Evolutionary conservation across 1,284 basidiomycete species (phyloP).

Genomic region (Rhodotorula sp.): DNA sequence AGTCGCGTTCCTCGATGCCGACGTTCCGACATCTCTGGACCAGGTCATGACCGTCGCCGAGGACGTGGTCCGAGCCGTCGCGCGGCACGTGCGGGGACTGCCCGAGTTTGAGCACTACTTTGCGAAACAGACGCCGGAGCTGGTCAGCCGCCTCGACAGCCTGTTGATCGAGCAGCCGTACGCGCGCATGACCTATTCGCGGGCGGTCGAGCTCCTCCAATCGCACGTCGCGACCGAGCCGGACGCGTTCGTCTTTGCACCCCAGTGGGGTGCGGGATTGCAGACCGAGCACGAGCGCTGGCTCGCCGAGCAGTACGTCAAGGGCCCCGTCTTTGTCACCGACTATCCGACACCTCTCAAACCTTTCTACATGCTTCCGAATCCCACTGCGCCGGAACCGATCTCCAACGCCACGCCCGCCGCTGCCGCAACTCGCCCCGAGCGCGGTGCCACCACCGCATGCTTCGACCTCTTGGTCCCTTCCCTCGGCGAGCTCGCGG

Average conservation of each 20-base stretch:
- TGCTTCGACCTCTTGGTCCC: slow-evolving; percentile 95
- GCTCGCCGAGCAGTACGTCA: slow-evolving; percentile 63
- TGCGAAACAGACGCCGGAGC: neutral
- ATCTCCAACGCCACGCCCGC: slow-evolving; percentile 20
- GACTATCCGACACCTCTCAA: slow-evolving; percentile 81
- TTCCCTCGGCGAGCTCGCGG: slow-evolving; percentile 80
- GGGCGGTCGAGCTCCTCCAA: slow-evolving; percentile 66
- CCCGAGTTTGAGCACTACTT: slow-evolving; percentile 12
- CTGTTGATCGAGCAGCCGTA: slow-evolving; percentile 15
- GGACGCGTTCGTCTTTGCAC: slow-evolving; percentile 52
- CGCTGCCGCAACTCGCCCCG: too few relatives aligned
- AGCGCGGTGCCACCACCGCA: slow-evolving; percentile 61
- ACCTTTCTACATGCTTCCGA: slow-evolving; percentile 92
- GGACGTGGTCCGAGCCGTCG: slow-evolving; percentile 56
- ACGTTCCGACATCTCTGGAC: slow-evolving; percentile 42
- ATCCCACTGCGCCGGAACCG: slow-evolving; percentile 64
- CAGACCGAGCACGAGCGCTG: slow-evolving; percentile 90
- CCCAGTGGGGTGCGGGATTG: slow-evolving; percentile 68
- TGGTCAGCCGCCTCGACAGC: neutral
- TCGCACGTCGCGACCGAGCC: slow-evolving; percentile 45
- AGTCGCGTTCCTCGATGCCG: slow-evolving; percentile 61
- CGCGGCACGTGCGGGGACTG: slow-evolving; percentile 6
- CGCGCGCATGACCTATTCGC: slow-evolving; percentile 71
- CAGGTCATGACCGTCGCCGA: slow-evolving; percentile 73
- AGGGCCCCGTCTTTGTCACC: slow-evolving; percentile 83